Evolutionary conservation across 768 basidiomycete species (phyloP), one percentile per base, ranked within the genome.

Genomic region (Lenzites betulinus): DNA sequence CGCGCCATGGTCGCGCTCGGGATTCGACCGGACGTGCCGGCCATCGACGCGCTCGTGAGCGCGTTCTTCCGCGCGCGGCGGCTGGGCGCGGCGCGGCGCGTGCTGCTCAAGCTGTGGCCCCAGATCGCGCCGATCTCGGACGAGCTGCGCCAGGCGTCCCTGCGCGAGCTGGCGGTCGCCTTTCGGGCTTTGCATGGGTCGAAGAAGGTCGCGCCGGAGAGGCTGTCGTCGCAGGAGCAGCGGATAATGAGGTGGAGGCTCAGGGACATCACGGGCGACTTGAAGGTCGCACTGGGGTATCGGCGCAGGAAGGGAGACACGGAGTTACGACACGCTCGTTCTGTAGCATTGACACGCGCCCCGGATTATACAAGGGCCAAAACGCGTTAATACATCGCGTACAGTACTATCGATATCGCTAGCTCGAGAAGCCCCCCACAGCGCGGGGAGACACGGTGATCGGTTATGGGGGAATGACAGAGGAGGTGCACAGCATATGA

Each of bases 21-120:
- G 18, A 73, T 93, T 50, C 69, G 74, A 25, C 93, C 92, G 7
- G 93, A 95, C 67, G 76, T 88, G 7, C 79, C 83, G 8, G 82
- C 84, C 18, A 81, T 93, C 35, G 87, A 91, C 66, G 89, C 89
- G 38, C 76, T 93, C 16, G 80, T 81, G 11, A 83, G 85, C 67
- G 88, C 87, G 18, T 90, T 86, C 69, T 85, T 84, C 70, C 78
- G 80, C 35, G 78, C 79, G 13, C 85, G 85, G 30, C 77, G 79
- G 28, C 79, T 80, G 63, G 69, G 67, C 25, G 73, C 77, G 52
- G 87, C 88, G 20, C 80, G 79, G 59, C 74, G 70, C 30, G 71
- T 88, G 43, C 76, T 93, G 23, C 73, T 84, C 23, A 75, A 78
- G 44, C 70, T 92, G 36, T 93, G 92, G 92, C 71, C 80, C 7